These are phyloP conservation scores for Panaeolus papilionaceus DNA, from an alignment of 768 basidiomycete genomes.

Conservation along the genomic window DNA sequence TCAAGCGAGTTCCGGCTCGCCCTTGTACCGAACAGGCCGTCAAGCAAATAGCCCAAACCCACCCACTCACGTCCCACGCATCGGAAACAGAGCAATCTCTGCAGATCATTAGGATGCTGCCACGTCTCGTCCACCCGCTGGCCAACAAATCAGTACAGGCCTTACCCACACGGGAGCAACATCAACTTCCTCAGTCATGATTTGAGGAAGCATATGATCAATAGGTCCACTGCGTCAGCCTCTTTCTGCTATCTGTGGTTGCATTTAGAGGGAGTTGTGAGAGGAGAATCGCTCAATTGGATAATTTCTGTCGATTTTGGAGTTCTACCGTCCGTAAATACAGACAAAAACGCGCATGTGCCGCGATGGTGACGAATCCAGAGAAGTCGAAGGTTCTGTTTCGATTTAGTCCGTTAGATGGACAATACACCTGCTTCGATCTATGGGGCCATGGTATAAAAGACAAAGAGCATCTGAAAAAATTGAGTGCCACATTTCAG, in stretches of 20 bases:
- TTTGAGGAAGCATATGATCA: not conserved
- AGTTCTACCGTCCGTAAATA: not conserved
- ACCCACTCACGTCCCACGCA: not conserved
- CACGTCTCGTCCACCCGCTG: not conserved
- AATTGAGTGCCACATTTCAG: not conserved
- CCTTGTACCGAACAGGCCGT: not conserved
- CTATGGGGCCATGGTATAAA: not conserved
- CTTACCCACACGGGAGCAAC: not conserved
- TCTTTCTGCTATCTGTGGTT: not conserved
- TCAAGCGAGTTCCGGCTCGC: not conserved
- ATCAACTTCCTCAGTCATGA: not conserved
- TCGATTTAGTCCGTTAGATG: not conserved
- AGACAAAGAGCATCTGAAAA: not conserved
- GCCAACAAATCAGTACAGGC: not conserved
- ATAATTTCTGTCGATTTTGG: not conserved
- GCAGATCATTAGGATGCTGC: not conserved
- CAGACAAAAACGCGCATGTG: not conserved
- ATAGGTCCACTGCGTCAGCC: not conserved
- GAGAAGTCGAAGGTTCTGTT: constrained; percentile 8
- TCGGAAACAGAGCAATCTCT: not conserved
- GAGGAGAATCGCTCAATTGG: not conserved
- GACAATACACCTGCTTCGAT: not conserved
- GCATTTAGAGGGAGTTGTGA: not conserved
- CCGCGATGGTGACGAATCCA: not conserved
- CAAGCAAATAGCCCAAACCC: not conserved